Conservation (phyloP, 2,329 filamentous ascomycete genomes). For the Talaromyces piceae region DNA sequence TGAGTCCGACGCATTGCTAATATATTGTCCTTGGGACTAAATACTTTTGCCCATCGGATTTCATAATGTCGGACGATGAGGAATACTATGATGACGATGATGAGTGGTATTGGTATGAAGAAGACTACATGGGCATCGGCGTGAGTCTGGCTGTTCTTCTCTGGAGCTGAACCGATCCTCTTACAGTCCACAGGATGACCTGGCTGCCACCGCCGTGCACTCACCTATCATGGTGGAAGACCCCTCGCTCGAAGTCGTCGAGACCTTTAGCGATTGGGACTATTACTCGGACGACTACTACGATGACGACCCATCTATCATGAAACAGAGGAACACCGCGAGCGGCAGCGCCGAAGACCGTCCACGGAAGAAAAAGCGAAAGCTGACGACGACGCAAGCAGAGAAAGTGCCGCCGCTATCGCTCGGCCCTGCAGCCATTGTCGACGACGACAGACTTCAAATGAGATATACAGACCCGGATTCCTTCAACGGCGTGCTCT, state of each 20-base stretch:
- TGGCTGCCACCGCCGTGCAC: slow-evolving; percentile 34
- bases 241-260: slow-evolving; percentile 30
- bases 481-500: slow-evolving; percentile 35
- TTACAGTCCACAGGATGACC: slow-evolving; percentile 29
- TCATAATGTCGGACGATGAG: slow-evolving; percentile 32
- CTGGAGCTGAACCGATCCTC: not conserved
- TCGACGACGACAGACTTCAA: not conserved
- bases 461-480: slow-evolving; percentile 15
- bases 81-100: slow-evolving; percentile 31
- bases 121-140: slow-evolving; percentile 27
- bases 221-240: slow-evolving; percentile 35
- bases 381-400: slow-evolving; percentile 13
- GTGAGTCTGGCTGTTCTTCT: too few relatives aligned
- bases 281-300: slow-evolving; percentile 40
- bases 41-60: not conserved
- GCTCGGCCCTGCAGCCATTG: slow-evolving; percentile 8
- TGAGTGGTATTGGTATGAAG: slow-evolving; percentile 27
- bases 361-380: slow-evolving; percentile 16
- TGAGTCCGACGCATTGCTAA: not conserved
- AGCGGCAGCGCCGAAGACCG: not conserved
- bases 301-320: slow-evolving; percentile 34
- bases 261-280: slow-evolving; percentile 40
- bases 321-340: slow-evolving; percentile 13
- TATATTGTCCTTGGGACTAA: not conserved
- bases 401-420: slow-evolving; percentile 11